Evolutionary conservation across 164 flowering plant species (phyloP), one percentile per base, ranked within the genome.

Genomic region (Warburgia ugandensis): DNA sequence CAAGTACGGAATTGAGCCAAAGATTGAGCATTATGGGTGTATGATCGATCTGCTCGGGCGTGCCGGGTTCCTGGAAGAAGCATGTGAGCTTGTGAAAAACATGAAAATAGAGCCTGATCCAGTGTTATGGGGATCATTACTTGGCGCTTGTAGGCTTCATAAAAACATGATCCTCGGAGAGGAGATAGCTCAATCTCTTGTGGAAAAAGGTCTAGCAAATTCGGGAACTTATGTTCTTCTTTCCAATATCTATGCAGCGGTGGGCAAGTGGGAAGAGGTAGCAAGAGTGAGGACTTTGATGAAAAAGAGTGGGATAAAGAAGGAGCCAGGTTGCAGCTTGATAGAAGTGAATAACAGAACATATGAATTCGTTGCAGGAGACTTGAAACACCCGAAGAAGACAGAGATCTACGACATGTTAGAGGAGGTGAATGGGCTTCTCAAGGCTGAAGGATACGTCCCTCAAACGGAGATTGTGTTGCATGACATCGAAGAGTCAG

Each of bases 1-100:
- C 9, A 61, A 68, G 14, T 71, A 77, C 27, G 62, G 61, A 17
- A 74, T 86, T 54, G 68, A 77, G 51, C 95, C 95, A 2, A 81
- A 77, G 71, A 64, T 83, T 32, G 90, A 89, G 70, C 97, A 89
- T 64, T 89, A 81, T 54, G 95, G 92, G 3, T 89, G 97, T 48
- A 79, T 89, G 86, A 81, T 89, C 2, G 80, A 86, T 69, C 89
- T 89, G 35, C 80, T 89, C 1, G 76, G 92, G 27, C 83, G 86
- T 12, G 86, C 87, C 3, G 84, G 95, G 38, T 50, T 62, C 13
- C 38, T 81, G 22, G 73, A 89, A 20, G 80, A 79, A 58, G 87
- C 94, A 2, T 81, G 78, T 49, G 64, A 72, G 19, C 79, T 89
- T 32, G 72, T 79, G 10, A 78, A 63, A 61, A 59, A 33, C 59